phyloP scores from a whole-genome alignment of 169 alveolate genomes.

The Cryptosporidium canis region DNA sequence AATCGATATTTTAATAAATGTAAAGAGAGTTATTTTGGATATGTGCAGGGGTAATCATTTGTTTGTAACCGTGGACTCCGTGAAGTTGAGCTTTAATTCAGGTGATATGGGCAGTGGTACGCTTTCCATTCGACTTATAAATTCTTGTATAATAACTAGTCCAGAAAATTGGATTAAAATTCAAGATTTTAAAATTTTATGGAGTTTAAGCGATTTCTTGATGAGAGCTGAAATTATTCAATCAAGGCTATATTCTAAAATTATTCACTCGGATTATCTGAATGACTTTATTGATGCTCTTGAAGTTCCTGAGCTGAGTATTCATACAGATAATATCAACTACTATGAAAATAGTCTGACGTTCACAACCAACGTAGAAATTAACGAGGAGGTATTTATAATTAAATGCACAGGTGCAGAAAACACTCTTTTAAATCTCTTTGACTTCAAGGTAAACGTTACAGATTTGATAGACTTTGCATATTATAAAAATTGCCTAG shows the following conservation, averaged over 20 bases:
- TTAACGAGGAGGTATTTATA: neutral
- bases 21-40: neutral
- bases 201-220: neutral
- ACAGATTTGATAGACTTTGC: neutral
- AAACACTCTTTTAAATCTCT: neutral
- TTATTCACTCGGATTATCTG: neutral
- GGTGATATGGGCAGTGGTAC: no score
- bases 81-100: neutral
- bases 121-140: neutral
- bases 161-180: neutral
- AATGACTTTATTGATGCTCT: neutral
- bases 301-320: neutral
- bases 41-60: neutral
- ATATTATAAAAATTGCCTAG: neutral
- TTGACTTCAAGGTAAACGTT: neutral
- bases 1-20: neutral
- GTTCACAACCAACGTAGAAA: neutral
- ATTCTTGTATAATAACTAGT: neutral
- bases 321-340: neutral
- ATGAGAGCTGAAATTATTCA: neutral
- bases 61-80: neutral
- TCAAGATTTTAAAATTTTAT: neutral
- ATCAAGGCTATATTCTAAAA: neutral
- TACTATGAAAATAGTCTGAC: neutral
- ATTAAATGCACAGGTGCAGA: neutral